Evolutionary conservation across 2,329 filamentous ascomycete species (phyloP), one percentile per base, ranked within the genome.

Genomic region (Colletotrichum spinosum): DNA sequence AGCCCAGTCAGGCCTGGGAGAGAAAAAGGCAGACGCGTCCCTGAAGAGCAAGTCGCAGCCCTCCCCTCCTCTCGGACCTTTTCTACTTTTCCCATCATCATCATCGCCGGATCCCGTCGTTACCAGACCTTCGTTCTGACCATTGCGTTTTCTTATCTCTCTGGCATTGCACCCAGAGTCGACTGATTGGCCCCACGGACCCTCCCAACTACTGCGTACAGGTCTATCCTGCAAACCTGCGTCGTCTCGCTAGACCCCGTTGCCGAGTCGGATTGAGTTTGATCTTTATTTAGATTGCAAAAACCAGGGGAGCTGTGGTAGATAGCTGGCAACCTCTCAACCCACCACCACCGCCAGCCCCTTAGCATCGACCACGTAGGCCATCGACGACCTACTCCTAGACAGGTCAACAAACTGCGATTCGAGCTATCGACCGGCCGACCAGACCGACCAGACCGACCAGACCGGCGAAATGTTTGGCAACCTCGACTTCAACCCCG

Each of bases 401-500:
- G 25, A 4, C 25, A 15, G 51, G 35, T 41, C 58, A 55, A 44
- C 44, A 35, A 49, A 45, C 34, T 12, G 34, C 34, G 6, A 35
- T 53, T 11, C 34, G 49, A 52, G 35, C 44, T 12, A 57, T 17
- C 55, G 55, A 55, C 46, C 46, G 46, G 37, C 44, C 41, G n/a
- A 49, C 44, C 52, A 15, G 54, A 25, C 25, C 25, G n/a, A 49
- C 44, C 52, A 15, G 54, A 25, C 25, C 25, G 25, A 25, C 25
- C 25, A 25, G 25, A 25, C 25, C 64, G 50, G 49, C 57, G 74
- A 44, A 60, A 83, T 85, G 78, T 78, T 79, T 71, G 78, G 81
- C 68, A 79, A 78, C 54, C 69, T 87, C 71, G 84, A 87, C 69
- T 77, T 85, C 73, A 80, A 88, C 72, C 79, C 85, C 44, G 83